phyloP scores from a whole-genome alignment of 768 basidiomycete genomes.

The Boletus vermiculosoides region DNA sequence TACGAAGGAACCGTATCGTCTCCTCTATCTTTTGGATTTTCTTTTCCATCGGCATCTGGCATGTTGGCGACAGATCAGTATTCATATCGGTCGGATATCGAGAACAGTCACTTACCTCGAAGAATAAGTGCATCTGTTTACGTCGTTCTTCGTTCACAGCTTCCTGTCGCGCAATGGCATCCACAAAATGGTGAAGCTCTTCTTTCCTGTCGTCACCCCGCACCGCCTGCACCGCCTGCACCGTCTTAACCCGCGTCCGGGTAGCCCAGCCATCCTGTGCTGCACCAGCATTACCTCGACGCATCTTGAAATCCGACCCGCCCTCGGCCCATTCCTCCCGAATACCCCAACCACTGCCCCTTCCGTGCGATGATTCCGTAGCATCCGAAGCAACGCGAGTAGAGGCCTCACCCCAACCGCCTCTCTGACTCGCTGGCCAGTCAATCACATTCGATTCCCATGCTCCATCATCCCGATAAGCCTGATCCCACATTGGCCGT shows the following conservation, averaged over 20 bases:
- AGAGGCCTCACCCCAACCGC: constrained; percentile 15
- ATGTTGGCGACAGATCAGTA: constrained; percentile 1
- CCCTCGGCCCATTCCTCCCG: constrained; percentile 16
- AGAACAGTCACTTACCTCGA: constrained; percentile 42
- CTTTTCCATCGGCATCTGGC: constrained; percentile 55
- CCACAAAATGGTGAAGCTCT: constrained; percentile 41
- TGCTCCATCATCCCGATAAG: constrained; percentile 1
- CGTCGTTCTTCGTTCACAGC: constrained; percentile 40
- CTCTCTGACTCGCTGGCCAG: constrained; percentile 5
- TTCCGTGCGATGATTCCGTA: constrained; percentile 18
- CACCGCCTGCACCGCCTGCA: constrained; percentile 4
- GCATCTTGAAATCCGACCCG: not conserved
- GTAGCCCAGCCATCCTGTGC: constrained; percentile 4
- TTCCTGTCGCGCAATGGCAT: constrained; percentile 42
- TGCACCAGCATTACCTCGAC: not conserved
- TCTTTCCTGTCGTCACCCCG: constrained; percentile 3
- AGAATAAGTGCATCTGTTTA: constrained; percentile 49
- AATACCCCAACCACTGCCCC: constrained; percentile 19
- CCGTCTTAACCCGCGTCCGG: not conserved
- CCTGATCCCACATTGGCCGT: constrained; percentile 10
- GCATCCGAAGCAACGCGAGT: constrained; percentile 15
- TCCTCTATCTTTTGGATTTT: constrained; percentile 53
- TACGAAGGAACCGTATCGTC: constrained; percentile 41
- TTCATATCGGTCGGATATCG: not conserved
- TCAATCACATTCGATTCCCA: constrained; percentile 6